phyloP scores from a whole-genome alignment of 352 stramenopile genomes.

The Globisporangium uncinulatum region DNA sequence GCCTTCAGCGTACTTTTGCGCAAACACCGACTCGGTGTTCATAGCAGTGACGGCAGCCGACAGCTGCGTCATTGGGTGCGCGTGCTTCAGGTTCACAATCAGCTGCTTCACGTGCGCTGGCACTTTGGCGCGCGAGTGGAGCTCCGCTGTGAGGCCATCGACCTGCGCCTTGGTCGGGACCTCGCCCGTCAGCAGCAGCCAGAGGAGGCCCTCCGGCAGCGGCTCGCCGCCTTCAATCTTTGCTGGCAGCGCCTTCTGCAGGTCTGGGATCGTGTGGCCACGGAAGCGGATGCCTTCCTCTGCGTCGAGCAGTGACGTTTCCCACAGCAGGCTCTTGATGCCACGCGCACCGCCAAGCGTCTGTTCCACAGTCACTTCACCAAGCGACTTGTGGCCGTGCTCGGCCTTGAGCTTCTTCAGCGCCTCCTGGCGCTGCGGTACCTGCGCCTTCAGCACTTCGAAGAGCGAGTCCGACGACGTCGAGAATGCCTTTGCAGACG shows the following conservation, averaged over 20 bases:
- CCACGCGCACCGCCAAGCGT: conserved; percentile 95
- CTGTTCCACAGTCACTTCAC: conserved; percentile 95
- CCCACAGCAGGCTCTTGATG: conserved; percentile 99
- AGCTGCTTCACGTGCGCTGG: conserved; percentile 94
- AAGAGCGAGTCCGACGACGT: conserved; percentile 66
- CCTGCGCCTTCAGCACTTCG: conserved; percentile 84
- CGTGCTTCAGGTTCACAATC: conserved; percentile 95
- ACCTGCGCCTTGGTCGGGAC: conserved; percentile 96
- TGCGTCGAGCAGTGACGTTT: conserved; percentile 94
- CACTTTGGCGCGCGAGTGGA: conserved; percentile 93
- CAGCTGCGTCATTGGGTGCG: conserved; percentile 99
- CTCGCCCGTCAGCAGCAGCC: conserved; percentile 97
- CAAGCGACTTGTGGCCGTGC: conserved; percentile 89
- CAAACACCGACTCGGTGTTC: conserved; percentile 95
- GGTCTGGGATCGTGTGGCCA: conserved; percentile 98
- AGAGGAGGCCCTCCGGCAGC: conserved; percentile 95
- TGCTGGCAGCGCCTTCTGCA: conserved; percentile 93
- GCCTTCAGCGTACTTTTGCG: conserved; percentile 95
- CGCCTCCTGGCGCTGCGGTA: conserved; percentile 90
- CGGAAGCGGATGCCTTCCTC: conserved; percentile 99
- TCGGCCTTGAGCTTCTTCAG: conserved; percentile 93
- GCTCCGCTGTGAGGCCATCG: conserved; percentile 92
- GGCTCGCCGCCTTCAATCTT: conserved; percentile 93
- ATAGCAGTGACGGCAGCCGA: conserved; percentile 91
- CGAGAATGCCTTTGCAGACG: conserved; percentile 53